phyloP scores from a whole-genome alignment of 2,329 filamentous ascomycete species.

The Colletotrichum sublineola region DNA sequence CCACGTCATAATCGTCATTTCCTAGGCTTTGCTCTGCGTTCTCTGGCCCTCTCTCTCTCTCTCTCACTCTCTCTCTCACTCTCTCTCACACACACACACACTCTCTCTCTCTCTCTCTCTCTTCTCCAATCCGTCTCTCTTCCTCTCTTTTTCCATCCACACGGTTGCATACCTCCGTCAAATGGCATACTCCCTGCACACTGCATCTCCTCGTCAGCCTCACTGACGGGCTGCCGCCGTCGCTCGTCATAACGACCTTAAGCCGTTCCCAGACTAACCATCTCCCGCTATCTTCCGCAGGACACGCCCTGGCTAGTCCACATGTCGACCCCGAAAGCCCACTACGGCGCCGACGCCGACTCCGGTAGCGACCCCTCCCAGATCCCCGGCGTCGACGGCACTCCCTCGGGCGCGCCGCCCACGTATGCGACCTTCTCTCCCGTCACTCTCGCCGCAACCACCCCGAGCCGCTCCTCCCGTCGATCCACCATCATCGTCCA shows the following conservation, averaged over 20 bases:
- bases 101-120: too few species aligned
- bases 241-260: not conserved
- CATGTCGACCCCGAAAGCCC: slow-evolving; percentile 61
- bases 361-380: slow-evolving; percentile 49
- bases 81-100: too few species aligned
- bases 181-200: slow-evolving; percentile 9
- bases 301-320: slow-evolving; percentile 67
- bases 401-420: slow-evolving; percentile 64
- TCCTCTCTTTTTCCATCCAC: not conserved
- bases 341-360: slow-evolving; percentile 52
- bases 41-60: not conserved
- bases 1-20: slow-evolving; percentile 29
- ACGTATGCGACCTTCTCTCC: slow-evolving; percentile 94
- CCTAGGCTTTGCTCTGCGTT: not conserved
- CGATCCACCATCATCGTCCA: slow-evolving; percentile 94
- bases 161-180: not conserved
- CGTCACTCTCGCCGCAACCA: slow-evolving; percentile 77
- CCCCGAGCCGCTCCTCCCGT: slow-evolving; percentile 72
- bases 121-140: not conserved
- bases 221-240: slow-evolving; percentile 11
- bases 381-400: slow-evolving; percentile 51
- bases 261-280: slow-evolving; percentile 42
- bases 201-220: slow-evolving; percentile 2
- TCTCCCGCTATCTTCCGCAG: slow-evolving; percentile 44
- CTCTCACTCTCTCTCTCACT: not conserved